Conservation (phyloP, 2,329 filamentous ascomycete genomes). For the Cryphonectria nitschkei region DNA sequence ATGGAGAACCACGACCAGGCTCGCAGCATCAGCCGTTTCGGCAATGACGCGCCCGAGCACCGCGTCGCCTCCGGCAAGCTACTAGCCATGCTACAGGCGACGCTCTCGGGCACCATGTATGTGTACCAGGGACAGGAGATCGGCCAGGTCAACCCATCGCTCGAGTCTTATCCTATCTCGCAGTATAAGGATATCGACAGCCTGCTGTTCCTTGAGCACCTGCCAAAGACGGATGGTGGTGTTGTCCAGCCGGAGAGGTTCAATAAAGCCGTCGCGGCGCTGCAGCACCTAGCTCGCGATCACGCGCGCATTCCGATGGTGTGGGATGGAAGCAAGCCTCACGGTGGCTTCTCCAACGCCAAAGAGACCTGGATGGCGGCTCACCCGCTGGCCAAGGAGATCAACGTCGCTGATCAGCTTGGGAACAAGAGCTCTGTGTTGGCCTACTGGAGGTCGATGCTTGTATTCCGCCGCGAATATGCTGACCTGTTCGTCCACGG, state of each 20-base stretch:
- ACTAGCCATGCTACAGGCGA: constrained; percentile 58
- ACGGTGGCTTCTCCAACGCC: constrained; percentile 63
- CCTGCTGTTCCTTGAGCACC: neutral
- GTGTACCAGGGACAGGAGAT: constrained; percentile 74
- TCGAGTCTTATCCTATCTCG: neutral
- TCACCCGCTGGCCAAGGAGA: constrained; percentile 58
- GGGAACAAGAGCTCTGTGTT: constrained; percentile 54
- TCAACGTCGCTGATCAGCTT: constrained; percentile 59
- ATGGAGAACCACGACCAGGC: constrained; percentile 70
- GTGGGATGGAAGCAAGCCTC: constrained; percentile 57
- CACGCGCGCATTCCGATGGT: constrained; percentile 69
- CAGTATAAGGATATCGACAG: constrained; percentile 5
- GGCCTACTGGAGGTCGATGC: constrained; percentile 60
- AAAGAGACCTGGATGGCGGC: constrained; percentile 69
- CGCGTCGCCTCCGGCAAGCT: constrained; percentile 60
- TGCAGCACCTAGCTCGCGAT: constrained; percentile 64
- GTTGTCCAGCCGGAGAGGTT: neutral
- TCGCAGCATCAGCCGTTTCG: constrained; percentile 61
- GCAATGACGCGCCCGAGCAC: constrained; percentile 52
- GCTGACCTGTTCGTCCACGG: constrained; percentile 66
- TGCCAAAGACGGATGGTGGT: neutral
- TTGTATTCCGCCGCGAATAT: constrained; percentile 57
- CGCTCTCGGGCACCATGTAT: constrained; percentile 66
- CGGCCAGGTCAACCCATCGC: constrained; percentile 59
- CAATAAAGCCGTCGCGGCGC: neutral